A percentile compares a stretch with the other conserved stretches of the same genome.
These are phyloP conservation scores for Pseudopediastrum boryanum DNA, from an alignment of 139 green algal species.

Conservation along the genomic window DNA sequence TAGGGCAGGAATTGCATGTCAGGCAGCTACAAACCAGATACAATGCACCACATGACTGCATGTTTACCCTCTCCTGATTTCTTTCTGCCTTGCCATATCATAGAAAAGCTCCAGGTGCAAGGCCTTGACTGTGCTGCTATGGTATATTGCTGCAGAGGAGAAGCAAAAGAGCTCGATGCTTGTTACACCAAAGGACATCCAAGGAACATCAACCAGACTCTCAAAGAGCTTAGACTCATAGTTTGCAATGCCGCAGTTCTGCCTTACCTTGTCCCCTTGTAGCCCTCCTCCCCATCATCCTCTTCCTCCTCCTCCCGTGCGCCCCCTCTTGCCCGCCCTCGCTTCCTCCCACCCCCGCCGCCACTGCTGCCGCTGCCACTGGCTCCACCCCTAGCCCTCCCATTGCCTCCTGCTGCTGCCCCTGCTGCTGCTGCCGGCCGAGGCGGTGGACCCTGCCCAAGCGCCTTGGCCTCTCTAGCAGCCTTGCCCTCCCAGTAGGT, in stretches of 20 bases:
- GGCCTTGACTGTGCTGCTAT: too few species aligned
- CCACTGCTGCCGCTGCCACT: background rate
- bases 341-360: background rate
- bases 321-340: background rate
- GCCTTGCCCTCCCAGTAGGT: slow-evolving; percentile 78
- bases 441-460: too few species aligned
- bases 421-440: slow-evolving; percentile 27
- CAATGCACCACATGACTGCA: too few species aligned
- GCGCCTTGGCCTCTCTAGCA: too few species aligned
- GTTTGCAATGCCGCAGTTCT: background rate
- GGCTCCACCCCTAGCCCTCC: background rate
- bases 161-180: too few species aligned
- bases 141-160: too few species aligned
- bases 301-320: slow-evolving; percentile 9
- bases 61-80: too few species aligned
- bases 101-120: too few species aligned
- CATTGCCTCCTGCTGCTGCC: background rate
- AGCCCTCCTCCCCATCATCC: slow-evolving; percentile 50
- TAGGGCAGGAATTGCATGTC: too few species aligned
- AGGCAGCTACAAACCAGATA: too few species aligned
- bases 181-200: too few species aligned
- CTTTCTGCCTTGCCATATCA: too few species aligned
- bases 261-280: slow-evolving; percentile 59
- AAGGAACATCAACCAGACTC: background rate
- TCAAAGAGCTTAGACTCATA: background rate